Percentiles rank a stretch among this genome's conserved stretches.
These are phyloP conservation scores for Saturnispora sanitii DNA, from an alignment of 805 yeast genomes.

Conservation along the genomic window DNA sequence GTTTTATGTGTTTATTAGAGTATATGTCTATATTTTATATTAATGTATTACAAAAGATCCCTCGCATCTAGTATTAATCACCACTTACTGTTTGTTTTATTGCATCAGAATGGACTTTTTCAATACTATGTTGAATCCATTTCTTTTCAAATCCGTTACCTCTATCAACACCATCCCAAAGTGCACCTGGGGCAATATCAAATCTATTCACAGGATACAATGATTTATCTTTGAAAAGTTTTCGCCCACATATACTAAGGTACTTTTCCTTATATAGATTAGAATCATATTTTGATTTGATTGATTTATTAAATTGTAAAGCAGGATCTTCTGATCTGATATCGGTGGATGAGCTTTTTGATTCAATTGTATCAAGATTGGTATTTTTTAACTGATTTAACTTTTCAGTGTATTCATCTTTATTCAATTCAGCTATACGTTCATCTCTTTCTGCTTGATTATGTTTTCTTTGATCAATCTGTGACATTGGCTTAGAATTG, in stretches of 20 bases:
- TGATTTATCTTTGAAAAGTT: slow-evolving; percentile 39
- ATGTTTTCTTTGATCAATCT: not conserved
- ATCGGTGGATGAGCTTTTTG: slow-evolving; percentile 30
- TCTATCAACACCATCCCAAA: slow-evolving; percentile 91
- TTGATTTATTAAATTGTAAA: slow-evolving; percentile 31
- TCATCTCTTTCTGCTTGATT: slow-evolving; percentile 7
- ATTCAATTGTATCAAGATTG: slow-evolving; percentile 13
- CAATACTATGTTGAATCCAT: slow-evolving; percentile 39
- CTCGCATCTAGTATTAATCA: slow-evolving; percentile 19
- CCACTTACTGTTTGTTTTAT: slow-evolving; percentile 30
- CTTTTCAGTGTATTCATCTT: slow-evolving; percentile 9
- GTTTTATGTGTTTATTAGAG: not conserved
- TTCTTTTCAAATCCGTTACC: slow-evolving; percentile 76
- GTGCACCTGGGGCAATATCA: slow-evolving; percentile 62
- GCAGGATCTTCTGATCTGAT: slow-evolving; percentile 74
- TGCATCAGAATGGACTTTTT: slow-evolving; percentile 25
- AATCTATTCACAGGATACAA: slow-evolving; percentile 60
- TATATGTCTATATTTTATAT: not conserved
- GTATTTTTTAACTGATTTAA: slow-evolving; percentile 18
- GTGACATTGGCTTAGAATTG: not conserved
- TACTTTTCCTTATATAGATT: slow-evolving; percentile 10
- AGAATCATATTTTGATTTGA: slow-evolving; percentile 16
- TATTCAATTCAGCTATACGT: not conserved
- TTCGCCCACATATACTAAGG: slow-evolving; percentile 37
- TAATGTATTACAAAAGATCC: slow-evolving; percentile 6